Conservation (phyloP, 2,329 filamentous ascomycete species). For the Scedosporium apiospermum region DNA sequence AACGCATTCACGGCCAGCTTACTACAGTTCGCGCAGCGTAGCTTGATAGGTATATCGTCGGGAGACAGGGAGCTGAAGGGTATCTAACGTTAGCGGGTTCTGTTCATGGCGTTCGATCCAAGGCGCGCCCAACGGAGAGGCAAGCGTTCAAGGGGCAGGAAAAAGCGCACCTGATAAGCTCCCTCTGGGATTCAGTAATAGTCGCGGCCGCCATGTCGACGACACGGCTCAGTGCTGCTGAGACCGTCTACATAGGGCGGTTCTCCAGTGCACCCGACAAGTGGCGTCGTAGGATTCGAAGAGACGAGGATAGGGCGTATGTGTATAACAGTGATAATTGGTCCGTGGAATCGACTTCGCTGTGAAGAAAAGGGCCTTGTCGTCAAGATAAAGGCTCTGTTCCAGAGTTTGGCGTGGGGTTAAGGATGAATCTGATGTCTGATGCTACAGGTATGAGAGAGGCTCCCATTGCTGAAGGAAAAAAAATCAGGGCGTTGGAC, state of each 20-base stretch:
- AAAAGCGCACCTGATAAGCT: conserved; percentile 45
- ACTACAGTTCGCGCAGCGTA: conserved; percentile 89
- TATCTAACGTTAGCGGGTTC: conserved; percentile 6
- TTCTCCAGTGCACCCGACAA: background rate
- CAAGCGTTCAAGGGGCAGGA: background rate
- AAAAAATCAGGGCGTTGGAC: background rate
- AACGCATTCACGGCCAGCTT: conserved; percentile 85
- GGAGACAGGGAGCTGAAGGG: conserved; percentile 58
- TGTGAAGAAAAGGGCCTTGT: background rate
- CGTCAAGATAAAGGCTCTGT: background rate
- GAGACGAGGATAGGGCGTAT: background rate
- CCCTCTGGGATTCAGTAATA: conserved; percentile 41
- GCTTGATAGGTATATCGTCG: conserved; percentile 89
- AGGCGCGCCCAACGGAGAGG: too few relatives aligned
- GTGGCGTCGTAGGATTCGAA: background rate
- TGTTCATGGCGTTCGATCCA: background rate
- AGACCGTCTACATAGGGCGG: background rate
- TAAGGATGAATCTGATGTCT: background rate
- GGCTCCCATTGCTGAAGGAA: background rate
- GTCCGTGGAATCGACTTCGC: background rate
- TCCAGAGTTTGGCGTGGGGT: background rate
- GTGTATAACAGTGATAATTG: background rate
- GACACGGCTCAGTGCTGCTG: conserved; percentile 2
- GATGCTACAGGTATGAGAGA: background rate
- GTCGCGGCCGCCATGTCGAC: conserved; percentile 14